Conservation (phyloP, 805 yeast genomes). For the Tetrapisispora iriomotensis region DNA sequence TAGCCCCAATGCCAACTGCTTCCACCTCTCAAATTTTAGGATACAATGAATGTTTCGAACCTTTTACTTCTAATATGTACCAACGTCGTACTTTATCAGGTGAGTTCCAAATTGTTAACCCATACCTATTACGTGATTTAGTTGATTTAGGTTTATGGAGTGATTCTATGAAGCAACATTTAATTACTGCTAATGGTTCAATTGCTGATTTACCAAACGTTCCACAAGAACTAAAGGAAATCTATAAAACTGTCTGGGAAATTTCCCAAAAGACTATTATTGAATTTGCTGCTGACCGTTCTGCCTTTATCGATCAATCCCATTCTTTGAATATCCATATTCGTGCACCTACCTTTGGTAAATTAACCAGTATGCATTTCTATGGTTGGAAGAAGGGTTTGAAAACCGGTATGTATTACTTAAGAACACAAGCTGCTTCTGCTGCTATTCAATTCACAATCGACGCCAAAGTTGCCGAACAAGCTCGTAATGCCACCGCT, state of each 20-base stretch:
- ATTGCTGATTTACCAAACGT: constrained; percentile 64
- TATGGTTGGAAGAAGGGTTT: constrained; percentile 98
- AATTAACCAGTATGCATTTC: constrained; percentile 95
- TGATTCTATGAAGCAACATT: constrained; percentile 64
- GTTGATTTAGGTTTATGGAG: constrained; percentile 79
- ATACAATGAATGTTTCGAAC: constrained; percentile 92
- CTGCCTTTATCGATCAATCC: constrained; percentile 80
- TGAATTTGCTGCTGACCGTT: constrained; percentile 76
- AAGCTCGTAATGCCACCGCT: constrained; percentile 52
- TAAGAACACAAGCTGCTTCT: constrained; percentile 95
- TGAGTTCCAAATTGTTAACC: constrained; percentile 87
- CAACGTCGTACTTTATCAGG: constrained; percentile 87
- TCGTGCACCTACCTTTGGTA: constrained; percentile 89
- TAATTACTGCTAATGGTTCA: constrained; percentile 75
- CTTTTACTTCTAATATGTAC: constrained; percentile 87
- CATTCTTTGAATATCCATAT: constrained; percentile 87
- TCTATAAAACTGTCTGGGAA: constrained; percentile 98
- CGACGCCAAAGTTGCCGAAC: constrained; percentile 83
- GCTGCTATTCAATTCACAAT: constrained; percentile 91
- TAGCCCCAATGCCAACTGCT: constrained; percentile 98
- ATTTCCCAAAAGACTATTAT: constrained; percentile 75
- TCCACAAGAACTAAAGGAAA: constrained; percentile 61
- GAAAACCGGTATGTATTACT: constrained; percentile 97
- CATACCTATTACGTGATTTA: constrained; percentile 72
- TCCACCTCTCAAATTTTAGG: constrained; percentile 95